Conservation (phyloP, 306 rosid genomes). For the Canavalia gladiata region DNA sequence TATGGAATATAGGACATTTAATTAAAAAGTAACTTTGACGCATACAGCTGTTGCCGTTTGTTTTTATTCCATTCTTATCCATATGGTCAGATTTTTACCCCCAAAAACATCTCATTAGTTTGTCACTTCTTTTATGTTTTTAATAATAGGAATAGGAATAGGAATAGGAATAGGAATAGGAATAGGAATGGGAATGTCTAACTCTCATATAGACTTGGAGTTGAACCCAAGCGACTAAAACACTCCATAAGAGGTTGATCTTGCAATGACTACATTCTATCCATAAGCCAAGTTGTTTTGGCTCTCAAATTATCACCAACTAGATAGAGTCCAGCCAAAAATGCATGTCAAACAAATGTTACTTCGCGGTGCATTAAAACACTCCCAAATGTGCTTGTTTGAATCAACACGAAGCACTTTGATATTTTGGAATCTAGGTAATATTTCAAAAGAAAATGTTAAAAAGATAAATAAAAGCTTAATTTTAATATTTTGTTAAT, state of each 20-base stretch:
- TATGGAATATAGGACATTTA: constrained; percentile 47
- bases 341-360: too few species aligned
- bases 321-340: too few species aligned
- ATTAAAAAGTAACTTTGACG: constrained; percentile 51
- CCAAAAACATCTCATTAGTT: background rate
- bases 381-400: too few species aligned
- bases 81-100: background rate
- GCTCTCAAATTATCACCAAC: too few species aligned
- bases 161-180: background rate
- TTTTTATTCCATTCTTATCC: constrained; percentile 40
- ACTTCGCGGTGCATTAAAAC: too few species aligned
- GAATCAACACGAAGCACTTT: too few species aligned
- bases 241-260: background rate
- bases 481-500: too few species aligned
- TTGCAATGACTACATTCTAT: background rate
- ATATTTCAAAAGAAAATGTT: too few species aligned
- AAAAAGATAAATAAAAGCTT: too few species aligned
- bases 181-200: background rate
- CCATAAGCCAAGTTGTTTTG: background rate
- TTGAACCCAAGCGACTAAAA: background rate
- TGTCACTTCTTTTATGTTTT: background rate
- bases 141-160: background rate
- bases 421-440: too few species aligned
- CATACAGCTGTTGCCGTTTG: constrained; percentile 33
- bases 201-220: background rate